Evolutionary conservation across 225 moss, liverwort and hornwort species (phyloP).

Genomic region (Climacium dendroides): DNA sequence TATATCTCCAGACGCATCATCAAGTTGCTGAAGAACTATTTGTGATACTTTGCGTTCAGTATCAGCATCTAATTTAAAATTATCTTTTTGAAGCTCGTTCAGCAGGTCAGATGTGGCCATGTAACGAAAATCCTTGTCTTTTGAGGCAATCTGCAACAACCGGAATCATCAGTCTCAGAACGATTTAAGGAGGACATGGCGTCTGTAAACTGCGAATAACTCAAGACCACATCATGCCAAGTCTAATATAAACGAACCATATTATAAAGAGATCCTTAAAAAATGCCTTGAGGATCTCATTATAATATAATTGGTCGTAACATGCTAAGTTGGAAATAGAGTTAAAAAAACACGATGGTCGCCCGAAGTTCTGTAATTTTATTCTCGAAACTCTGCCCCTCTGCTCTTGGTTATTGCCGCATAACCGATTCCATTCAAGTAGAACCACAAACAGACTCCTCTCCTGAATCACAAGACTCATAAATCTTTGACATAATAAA

Average conservation of each 20-base stretch:
- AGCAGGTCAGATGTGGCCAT: conserved; percentile 99
- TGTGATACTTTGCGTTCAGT: conserved; percentile 99
- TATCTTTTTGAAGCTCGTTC: conserved; percentile 97
- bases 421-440: background rate
- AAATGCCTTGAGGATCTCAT: background rate
- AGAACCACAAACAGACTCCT: background rate
- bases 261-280: background rate
- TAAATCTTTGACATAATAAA: background rate
- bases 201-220: background rate
- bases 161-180: conserved; percentile 1
- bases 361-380: background rate
- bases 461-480: background rate
- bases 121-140: conserved; percentile 99
- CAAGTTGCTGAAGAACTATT: conserved; percentile 99
- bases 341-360: background rate
- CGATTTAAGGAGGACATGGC: background rate
- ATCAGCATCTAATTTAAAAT: conserved; percentile 84
- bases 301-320: background rate
- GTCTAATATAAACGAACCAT: background rate
- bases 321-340: background rate
- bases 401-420: background rate
- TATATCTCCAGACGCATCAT: conserved; percentile 99
- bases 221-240: background rate
- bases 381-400: background rate
- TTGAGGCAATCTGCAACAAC: conserved; percentile 88